Evolutionary conservation across 2,329 filamentous ascomycete genomes (phyloP).

Genomic region (Aspergillus sp.): DNA sequence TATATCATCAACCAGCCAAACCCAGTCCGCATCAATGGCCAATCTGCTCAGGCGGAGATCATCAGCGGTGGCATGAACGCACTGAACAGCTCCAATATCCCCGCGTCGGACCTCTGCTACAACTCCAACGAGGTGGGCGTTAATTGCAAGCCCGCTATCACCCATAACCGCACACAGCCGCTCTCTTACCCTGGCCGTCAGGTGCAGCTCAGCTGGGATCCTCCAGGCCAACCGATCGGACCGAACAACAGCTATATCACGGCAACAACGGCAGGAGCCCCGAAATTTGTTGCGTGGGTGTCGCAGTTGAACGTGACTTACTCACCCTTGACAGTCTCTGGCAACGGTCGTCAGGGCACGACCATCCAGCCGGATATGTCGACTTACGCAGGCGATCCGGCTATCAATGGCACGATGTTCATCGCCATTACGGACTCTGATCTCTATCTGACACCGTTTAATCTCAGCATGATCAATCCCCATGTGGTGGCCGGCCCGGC

Average conservation of each 20-base stretch:
- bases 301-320: slow-evolving; percentile 75
- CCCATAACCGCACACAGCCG: slow-evolving; percentile 67
- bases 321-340: slow-evolving; percentile 53
- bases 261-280: slow-evolving; percentile 53
- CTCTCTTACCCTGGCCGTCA: slow-evolving; percentile 72
- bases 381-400: slow-evolving; percentile 66
- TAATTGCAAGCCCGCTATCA: slow-evolving; percentile 64
- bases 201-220: slow-evolving; percentile 72
- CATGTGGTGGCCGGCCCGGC: slow-evolving; percentile 70
- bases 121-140: slow-evolving; percentile 50
- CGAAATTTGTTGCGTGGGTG: slow-evolving; percentile 73
- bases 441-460: slow-evolving; percentile 71
- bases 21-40: slow-evolving; percentile 64
- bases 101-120: slow-evolving; percentile 54
- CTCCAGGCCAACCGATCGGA: slow-evolving; percentile 65
- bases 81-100: slow-evolving; percentile 37
- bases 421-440: slow-evolving; percentile 71
- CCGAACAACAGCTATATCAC: slow-evolving; percentile 84
- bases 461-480: slow-evolving; percentile 70
- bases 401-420: slow-evolving; percentile 77
- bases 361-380: slow-evolving; percentile 71
- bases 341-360: slow-evolving; percentile 57
- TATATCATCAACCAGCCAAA: slow-evolving; percentile 75
- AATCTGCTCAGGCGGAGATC: slow-evolving; percentile 63
- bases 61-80: slow-evolving; percentile 37